Evolutionary conservation across 768 basidiomycete species (phyloP).

Genomic region (Tricholoma sp.): DNA sequence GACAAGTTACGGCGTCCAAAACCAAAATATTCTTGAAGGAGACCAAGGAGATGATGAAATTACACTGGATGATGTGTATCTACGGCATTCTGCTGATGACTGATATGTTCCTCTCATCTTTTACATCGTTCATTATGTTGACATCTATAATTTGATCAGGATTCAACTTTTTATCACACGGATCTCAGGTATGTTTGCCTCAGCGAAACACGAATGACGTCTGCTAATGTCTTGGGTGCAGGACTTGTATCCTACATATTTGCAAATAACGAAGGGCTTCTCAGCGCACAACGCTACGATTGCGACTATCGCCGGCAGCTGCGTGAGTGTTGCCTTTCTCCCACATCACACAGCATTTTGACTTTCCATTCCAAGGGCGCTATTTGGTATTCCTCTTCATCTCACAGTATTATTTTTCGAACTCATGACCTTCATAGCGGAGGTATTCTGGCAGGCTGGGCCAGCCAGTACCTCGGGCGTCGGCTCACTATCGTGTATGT

Average conservation of each 20-base stretch:
- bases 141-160: conserved; percentile 18
- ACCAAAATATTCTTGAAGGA: conserved; percentile 69
- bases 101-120: conserved; percentile 4
- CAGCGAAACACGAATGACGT: neutral
- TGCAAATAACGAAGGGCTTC: conserved; percentile 51
- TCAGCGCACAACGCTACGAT: conserved; percentile 42
- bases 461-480: conserved; percentile 18
- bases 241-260: conserved; percentile 63
- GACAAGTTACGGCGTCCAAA: conserved; percentile 50
- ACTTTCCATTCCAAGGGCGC: conserved; percentile 13
- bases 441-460: conserved; percentile 13
- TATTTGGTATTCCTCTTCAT: conserved; percentile 10
- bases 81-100: conserved; percentile 39
- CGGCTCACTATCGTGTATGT: conserved; percentile 20
- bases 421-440: conserved; percentile 8
- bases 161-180: conserved; percentile 55
- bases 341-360: neutral
- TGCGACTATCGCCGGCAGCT: conserved; percentile 66
- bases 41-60: conserved; percentile 68
- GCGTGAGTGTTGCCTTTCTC: conserved; percentile 19
- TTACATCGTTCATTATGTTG: neutral
- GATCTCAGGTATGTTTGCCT: conserved; percentile 37
- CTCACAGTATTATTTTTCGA: neutral
- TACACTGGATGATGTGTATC: conserved; percentile 74
- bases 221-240: conserved; percentile 12